Evolutionary conservation across 1,139 yeast species (phyloP), one percentile per base, ranked within the genome.

Genomic region (Yamadazyma blattariae): DNA sequence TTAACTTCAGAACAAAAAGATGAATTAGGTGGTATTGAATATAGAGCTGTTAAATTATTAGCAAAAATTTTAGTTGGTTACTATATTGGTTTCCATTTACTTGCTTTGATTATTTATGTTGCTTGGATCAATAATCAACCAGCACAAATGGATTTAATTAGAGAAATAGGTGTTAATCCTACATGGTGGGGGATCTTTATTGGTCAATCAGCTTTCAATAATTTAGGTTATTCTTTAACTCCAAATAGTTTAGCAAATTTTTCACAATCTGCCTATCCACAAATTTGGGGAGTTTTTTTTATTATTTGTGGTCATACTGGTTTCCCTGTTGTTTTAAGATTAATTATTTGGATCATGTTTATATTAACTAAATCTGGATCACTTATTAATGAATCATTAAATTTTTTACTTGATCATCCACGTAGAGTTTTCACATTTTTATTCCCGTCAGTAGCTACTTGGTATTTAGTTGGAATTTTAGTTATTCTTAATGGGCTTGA

Each of bases 21-120:
- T 40, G 99, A 92, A 56, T 63, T 92, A 30, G 99, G 98, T 24
- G 99, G 98, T 36, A 96, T 92, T 9, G 99, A 92, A 54, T 94
- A 92, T 54, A 74, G 97, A 33, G 89, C 98, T 0, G 74, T 86
- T 37, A 88, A 88, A 51, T 62, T 89, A 11, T 64, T 92, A 38
- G 79, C 87, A 36, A 77, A 75, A 47, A 77, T 92, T 31, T 63
- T 92, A 17, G 56, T 80, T 1, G 38, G 56, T 2, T 92, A 87
- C 55, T 89, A 85, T 50, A 46, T 88, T 37, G 95, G 96, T 0
- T 79, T 86, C 51, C 90, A 83, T 50, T 42, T 86, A 4, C 33
- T 88, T 10, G 79, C 80, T 0, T 57, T 81, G 30, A 49, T 79
- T 0, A 64, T 81, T 43, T 59, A 84, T 23, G 60, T 82, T 6